A percentile compares a stretch with the other conserved stretches of the same genome.
Evolutionary conservation across 345 rosid species (phyloP).

Genomic region (Populus tremula): DNA sequence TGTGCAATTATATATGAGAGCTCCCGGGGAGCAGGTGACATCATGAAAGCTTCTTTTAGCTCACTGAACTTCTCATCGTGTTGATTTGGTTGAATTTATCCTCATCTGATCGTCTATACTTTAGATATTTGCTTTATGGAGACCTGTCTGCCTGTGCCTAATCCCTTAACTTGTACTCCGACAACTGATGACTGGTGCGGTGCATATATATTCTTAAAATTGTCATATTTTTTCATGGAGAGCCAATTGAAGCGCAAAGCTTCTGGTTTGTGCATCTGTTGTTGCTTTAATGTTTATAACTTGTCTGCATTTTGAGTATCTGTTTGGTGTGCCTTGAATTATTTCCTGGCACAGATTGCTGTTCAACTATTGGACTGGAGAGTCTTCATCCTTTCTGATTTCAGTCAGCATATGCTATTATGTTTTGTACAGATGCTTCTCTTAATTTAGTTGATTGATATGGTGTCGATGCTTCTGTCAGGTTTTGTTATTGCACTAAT

Average conservation of each 20-base stretch:
- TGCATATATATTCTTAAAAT: not conserved
- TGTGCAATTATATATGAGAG: slow-evolving; percentile 34
- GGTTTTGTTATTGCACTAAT: not conserved
- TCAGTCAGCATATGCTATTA: not conserved
- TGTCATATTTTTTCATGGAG: not conserved
- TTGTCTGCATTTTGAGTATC: not conserved
- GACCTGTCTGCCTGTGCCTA: not conserved
- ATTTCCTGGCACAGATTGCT: not conserved
- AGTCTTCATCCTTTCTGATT: not conserved
- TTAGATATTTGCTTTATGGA: not conserved
- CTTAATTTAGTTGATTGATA: not conserved
- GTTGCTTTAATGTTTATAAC: not conserved
- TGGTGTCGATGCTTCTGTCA: not conserved
- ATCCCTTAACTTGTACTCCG: not conserved
- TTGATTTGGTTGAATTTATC: slow-evolving; percentile 8
- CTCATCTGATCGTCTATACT: not conserved
- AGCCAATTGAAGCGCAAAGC: not conserved
- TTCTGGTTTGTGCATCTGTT: not conserved
- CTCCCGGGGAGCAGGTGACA: slow-evolving; percentile 70
- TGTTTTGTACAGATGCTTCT: not conserved
- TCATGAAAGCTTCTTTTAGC: not conserved
- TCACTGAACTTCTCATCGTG: not conserved
- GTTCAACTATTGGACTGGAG: not conserved
- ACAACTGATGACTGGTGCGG: not conserved
- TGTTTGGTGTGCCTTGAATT: not conserved